Percentiles rank a stretch among this genome's conserved stretches.
phyloP scores from a whole-genome alignment of 345 rosid species.

The Camelina hispida region DNA sequence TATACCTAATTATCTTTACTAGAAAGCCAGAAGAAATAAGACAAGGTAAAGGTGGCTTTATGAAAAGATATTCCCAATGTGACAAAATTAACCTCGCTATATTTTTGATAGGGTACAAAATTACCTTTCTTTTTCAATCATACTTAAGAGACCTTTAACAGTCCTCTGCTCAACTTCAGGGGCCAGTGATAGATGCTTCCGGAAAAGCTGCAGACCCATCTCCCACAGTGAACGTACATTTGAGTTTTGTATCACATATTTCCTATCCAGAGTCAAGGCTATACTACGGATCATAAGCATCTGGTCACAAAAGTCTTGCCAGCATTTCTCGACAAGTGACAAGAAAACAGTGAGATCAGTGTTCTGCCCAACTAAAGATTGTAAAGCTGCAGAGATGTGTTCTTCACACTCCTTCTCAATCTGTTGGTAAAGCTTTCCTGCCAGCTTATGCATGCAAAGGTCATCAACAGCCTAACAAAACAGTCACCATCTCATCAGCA shows the following conservation, averaged over 20 bases:
- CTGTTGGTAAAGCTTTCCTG: constrained; percentile 82
- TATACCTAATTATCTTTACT: constrained; percentile 5
- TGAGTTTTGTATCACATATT: constrained; percentile 88
- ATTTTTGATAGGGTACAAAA: background rate
- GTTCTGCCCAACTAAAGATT: constrained; percentile 88
- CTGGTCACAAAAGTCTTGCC: constrained; percentile 96
- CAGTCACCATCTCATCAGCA: constrained; percentile 21
- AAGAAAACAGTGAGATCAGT: constrained; percentile 92
- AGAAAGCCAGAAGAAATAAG: constrained; percentile 12
- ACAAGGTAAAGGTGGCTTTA: background rate
- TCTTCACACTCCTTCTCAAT: constrained; percentile 91
- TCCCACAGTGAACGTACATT: constrained; percentile 92
- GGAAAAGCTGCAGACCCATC: constrained; percentile 97
- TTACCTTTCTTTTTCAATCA: constrained; percentile 97
- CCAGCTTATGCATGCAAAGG: constrained; percentile 92
- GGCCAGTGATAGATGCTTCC: constrained; percentile 81
- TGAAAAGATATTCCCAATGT: constrained; percentile 13
- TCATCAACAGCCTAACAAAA: constrained; percentile 80
- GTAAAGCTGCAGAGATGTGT: constrained; percentile 76
- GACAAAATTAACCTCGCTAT: background rate
- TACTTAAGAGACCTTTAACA: constrained; percentile 87
- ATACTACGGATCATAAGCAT: constrained; percentile 96
- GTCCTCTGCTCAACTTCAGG: constrained; percentile 95
- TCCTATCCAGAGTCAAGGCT: constrained; percentile 91
- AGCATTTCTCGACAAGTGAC: constrained; percentile 88